These are phyloP conservation scores for Lichtheimia corymbifera DNA, from an alignment of 371 early-diverging fungal genomes.

Conservation along the genomic window DNA sequence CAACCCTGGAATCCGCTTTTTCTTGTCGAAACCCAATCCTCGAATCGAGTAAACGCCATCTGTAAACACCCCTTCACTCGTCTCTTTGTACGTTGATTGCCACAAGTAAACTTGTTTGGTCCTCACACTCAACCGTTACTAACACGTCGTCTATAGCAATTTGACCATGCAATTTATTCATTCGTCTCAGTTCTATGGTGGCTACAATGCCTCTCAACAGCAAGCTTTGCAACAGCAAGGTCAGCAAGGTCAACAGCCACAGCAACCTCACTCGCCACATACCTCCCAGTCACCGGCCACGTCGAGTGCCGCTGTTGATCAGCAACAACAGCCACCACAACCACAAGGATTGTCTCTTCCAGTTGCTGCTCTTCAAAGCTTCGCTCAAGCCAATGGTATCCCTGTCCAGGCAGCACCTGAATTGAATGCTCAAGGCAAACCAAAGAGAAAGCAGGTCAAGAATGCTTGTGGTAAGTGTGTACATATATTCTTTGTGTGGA, in stretches of 20 bases:
- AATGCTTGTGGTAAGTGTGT: conserved; percentile 73
- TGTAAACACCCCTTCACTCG: background rate
- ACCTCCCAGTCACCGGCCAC: conserved; percentile 19
- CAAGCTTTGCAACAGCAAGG: conserved; percentile 19
- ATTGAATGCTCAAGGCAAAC: conserved; percentile 19
- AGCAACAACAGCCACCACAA: background rate
- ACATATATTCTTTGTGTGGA: background rate
- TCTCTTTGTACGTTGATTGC: background rate
- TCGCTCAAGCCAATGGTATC: conserved; percentile 2
- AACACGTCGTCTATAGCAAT: too few relatives aligned
- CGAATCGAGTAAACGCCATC: background rate
- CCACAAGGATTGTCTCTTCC: conserved; percentile 21
- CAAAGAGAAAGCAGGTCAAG: conserved; percentile 72
- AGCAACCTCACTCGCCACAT: conserved; percentile 13
- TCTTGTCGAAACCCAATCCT: background rate
- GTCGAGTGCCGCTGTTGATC: conserved; percentile 22
- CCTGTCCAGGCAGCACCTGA: background rate
- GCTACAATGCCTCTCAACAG: conserved; percentile 25
- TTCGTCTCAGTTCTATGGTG: conserved; percentile 32
- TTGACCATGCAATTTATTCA: conserved; percentile 34
- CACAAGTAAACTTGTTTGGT: background rate
- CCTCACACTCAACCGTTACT: background rate
- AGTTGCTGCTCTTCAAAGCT: conserved; percentile 10
- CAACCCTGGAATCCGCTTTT: background rate
- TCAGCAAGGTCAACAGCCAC: conserved; percentile 16